Conservation (phyloP, 2,329 filamentous ascomycete species). For the Claviceps sp. region DNA sequence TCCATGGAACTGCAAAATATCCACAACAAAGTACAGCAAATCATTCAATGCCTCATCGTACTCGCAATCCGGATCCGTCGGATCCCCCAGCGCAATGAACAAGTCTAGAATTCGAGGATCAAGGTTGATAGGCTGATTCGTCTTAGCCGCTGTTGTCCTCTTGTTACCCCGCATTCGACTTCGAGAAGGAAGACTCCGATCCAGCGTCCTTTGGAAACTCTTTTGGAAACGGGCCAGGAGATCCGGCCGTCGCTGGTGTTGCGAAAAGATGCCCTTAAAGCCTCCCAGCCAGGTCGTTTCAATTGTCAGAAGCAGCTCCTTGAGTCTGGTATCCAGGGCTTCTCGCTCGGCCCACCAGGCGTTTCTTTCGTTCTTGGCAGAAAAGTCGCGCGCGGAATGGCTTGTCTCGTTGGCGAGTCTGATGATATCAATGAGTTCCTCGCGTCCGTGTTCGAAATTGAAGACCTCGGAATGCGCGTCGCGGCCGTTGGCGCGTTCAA, state of each 20-base stretch:
- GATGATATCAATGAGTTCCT: slow-evolving; percentile 75
- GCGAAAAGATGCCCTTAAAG: slow-evolving; percentile 87
- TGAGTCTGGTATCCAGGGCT: slow-evolving; percentile 62
- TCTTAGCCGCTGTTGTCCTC: slow-evolving; percentile 26
- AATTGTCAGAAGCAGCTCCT: slow-evolving; percentile 67
- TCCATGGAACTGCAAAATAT: slow-evolving; percentile 91
- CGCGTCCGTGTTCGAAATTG: slow-evolving; percentile 65
- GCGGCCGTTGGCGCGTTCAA: slow-evolving; percentile 68
- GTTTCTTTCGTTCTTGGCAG: slow-evolving; percentile 58
- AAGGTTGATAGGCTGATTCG: slow-evolving; percentile 29
- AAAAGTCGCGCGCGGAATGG: slow-evolving; percentile 58
- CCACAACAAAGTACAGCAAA: slow-evolving; percentile 87
- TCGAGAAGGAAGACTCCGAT: slow-evolving; percentile 76
- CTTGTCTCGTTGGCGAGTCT: slow-evolving; percentile 70
- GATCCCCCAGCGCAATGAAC: slow-evolving; percentile 73
- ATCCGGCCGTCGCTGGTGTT: slow-evolving; percentile 47
- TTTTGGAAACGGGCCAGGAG: slow-evolving; percentile 63
- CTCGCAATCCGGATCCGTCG: slow-evolving; percentile 52
- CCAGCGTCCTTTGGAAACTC: slow-evolving; percentile 64
- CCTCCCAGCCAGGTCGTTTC: slow-evolving; percentile 92
- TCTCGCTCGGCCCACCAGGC: slow-evolving; percentile 87
- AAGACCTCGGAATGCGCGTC: slow-evolving; percentile 70
- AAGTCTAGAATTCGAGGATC: slow-evolving; percentile 62
- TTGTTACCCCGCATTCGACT: slow-evolving; percentile 46
- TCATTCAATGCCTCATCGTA: slow-evolving; percentile 86